phyloP scores from a whole-genome alignment of 2,329 filamentous ascomycete species.

The Xylaria hypoxylon region DNA sequence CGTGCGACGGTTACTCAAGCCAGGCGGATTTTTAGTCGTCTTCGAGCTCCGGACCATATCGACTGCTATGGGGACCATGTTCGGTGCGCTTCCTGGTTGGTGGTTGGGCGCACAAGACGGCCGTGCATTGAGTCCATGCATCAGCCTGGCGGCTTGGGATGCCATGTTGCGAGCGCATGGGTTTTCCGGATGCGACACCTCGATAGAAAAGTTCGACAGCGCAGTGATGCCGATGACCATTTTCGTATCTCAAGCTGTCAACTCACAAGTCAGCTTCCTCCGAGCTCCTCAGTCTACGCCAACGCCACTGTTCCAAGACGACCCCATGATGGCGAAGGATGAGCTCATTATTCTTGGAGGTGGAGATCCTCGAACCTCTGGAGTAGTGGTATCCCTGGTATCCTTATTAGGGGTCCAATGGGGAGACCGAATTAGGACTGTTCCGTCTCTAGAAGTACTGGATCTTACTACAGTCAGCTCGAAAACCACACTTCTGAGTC shows the following conservation, averaged over 20 bases:
- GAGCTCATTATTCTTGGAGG: constrained; percentile 22
- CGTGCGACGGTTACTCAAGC: constrained; percentile 35
- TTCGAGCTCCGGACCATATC: constrained; percentile 25
- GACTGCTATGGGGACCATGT: constrained; percentile 30
- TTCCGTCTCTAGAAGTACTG: neutral
- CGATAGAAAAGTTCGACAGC: neutral
- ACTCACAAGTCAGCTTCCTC: neutral
- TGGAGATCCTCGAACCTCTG: neutral
- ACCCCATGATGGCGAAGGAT: neutral
- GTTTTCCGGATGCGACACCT: constrained; percentile 10
- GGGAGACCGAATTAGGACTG: neutral
- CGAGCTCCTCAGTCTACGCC: neutral
- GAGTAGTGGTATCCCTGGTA: neutral
- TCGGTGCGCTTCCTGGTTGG: constrained; percentile 42
- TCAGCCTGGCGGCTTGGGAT: constrained; percentile 13
- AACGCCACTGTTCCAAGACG: neutral
- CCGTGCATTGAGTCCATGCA: neutral
- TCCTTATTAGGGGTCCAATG: constrained; percentile 2
- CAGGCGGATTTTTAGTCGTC: constrained; percentile 37
- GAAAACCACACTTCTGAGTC: neutral
- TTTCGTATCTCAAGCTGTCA: constrained; percentile 4
- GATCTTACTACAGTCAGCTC: neutral
- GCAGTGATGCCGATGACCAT: neutral
- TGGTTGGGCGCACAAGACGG: constrained; percentile 43
- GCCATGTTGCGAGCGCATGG: neutral